A percentile compares a stretch with the other conserved stretches of the same genome.
phyloP scores from a whole-genome alignment of 1,284 basidiomycete genomes.

The Moniliella sp. region DNA sequence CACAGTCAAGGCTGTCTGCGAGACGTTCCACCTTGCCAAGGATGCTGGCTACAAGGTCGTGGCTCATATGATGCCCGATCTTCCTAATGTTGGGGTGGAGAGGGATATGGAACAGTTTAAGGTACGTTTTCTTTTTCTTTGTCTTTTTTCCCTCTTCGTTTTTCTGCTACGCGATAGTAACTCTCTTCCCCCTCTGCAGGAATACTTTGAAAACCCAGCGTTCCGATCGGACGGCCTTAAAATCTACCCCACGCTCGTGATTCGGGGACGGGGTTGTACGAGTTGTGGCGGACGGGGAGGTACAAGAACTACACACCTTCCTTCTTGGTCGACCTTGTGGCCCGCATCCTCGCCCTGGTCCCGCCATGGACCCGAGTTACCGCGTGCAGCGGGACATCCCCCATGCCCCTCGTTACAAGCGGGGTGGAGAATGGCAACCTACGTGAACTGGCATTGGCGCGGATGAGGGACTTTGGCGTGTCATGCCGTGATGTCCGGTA shows the following conservation, averaged over 20 bases:
- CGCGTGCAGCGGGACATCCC: constrained; percentile 44
- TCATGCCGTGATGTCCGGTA: constrained; percentile 92
- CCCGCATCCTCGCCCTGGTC: constrained; percentile 79
- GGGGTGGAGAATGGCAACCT: constrained; percentile 97
- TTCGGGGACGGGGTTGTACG: constrained; percentile 86
- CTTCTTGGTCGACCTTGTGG: constrained; percentile 86
- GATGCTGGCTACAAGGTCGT: constrained; percentile 85
- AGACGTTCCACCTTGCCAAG: constrained; percentile 93
- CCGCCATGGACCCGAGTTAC: constrained; percentile 98
- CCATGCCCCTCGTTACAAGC: constrained; percentile 61
- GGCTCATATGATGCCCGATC: constrained; percentile 41
- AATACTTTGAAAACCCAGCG: constrained; percentile 92
- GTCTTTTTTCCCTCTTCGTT: too few relatives aligned
- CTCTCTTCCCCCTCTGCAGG: too few relatives aligned
- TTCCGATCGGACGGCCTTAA: constrained; percentile 93
- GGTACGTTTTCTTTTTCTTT: too few relatives aligned
- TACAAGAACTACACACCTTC: constrained; percentile 99
- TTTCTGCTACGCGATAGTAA: too few relatives aligned
- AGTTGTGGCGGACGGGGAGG: constrained; percentile 80
- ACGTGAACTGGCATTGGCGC: constrained; percentile 76
- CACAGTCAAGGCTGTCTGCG: constrained; percentile 86
- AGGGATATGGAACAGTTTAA: constrained; percentile 96
- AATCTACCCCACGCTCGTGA: constrained; percentile 93
- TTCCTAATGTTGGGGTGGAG: constrained; percentile 91
- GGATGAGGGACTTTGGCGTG: constrained; percentile 96